These are phyloP conservation scores for Eucommia ulmoides DNA, from an alignment of 257 asterid genomes.

Conservation along the genomic window DNA sequence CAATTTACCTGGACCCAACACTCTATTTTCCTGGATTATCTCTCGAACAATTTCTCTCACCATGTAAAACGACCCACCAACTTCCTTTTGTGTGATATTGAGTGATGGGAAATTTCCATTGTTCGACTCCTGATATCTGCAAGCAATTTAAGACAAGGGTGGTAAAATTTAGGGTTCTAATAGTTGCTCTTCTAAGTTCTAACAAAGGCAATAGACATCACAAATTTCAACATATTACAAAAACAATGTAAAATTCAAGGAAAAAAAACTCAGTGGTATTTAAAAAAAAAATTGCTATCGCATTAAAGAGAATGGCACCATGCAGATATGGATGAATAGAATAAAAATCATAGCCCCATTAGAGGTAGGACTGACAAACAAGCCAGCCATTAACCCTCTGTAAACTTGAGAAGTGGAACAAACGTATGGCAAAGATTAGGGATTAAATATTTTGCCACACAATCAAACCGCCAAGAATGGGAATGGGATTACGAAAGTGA, in stretches of 20 bases:
- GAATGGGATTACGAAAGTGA: no score
- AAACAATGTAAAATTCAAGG: neutral
- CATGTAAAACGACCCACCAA: conserved; percentile 87
- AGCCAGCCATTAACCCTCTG: no score
- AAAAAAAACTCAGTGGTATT: no score
- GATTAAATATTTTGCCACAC: no score
- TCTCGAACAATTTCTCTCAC: conserved; percentile 84
- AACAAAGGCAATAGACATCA: neutral
- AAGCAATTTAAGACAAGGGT: conserved; percentile 6
- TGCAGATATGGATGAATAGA: no score
- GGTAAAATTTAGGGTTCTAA: neutral
- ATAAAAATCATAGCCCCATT: no score
- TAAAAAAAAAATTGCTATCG: no score
- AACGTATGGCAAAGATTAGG: no score
- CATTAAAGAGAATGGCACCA: no score
- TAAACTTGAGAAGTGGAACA: no score
- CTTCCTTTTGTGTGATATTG: conserved; percentile 86
- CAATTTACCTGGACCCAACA: conserved; percentile 64
- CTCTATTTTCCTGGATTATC: conserved; percentile 82
- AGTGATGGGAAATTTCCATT: conserved; percentile 70
- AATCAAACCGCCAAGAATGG: no score
- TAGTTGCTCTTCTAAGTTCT: neutral
- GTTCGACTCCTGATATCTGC: conserved; percentile 64
- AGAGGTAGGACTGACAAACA: no score
- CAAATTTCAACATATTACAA: neutral